phyloP scores from a whole-genome alignment of 495 filamentous ascomycete species.

The Penicillium samsonianum region DNA sequence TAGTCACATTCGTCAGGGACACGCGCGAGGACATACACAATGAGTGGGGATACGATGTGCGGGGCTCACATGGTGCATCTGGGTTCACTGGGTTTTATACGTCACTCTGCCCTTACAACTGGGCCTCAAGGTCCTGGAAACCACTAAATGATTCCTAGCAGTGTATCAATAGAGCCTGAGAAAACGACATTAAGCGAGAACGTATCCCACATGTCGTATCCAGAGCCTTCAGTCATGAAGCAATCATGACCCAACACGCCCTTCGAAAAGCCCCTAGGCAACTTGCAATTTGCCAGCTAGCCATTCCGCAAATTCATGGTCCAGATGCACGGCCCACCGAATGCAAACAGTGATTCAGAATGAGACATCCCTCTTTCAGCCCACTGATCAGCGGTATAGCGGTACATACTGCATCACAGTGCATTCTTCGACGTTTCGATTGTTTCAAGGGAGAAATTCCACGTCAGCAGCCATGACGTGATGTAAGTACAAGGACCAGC shows the following conservation, averaged over 20 bases:
- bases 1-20: no score
- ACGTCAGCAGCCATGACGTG: no score
- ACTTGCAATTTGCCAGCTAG: neutral
- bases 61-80: no score
- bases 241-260: neutral
- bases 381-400: neutral
- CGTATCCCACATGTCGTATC: neutral
- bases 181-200: neutral
- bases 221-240: neutral
- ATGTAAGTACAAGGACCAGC: no score
- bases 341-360: no score
- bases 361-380: neutral
- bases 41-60: no score
- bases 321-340: no score
- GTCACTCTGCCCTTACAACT: neutral
- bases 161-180: neutral
- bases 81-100: neutral
- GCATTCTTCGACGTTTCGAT: no score
- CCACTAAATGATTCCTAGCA: neutral
- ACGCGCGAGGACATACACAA: no score
- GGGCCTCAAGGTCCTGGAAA: neutral
- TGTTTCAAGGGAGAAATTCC: no score
- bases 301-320: neutral
- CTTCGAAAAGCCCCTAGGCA: neutral
- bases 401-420: no score